Conservation (phyloP, 495 filamentous ascomycete species). For the Penicillium taxi region DNA sequence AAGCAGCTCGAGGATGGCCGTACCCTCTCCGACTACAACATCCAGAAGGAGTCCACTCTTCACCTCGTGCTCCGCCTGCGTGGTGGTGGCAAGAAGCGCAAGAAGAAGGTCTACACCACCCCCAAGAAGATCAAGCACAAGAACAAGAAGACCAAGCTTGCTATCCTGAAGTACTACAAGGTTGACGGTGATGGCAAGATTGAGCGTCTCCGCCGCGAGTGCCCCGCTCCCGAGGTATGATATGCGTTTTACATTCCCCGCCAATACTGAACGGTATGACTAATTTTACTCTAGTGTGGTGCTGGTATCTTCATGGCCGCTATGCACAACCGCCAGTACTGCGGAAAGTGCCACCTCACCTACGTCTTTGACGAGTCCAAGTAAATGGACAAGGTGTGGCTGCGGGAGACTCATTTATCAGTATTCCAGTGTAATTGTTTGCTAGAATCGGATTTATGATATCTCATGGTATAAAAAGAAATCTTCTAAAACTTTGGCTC, state of each 20-base stretch:
- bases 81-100: slow-evolving; percentile 96
- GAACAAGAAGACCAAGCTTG: slow-evolving; percentile 99
- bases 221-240: slow-evolving; percentile 82
- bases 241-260: slow-evolving; percentile 1
- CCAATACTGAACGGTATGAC: slow-evolving; percentile 6
- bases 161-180: slow-evolving; percentile 99
- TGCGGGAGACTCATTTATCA: slow-evolving; percentile 12
- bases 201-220: slow-evolving; percentile 96
- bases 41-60: slow-evolving; percentile 99
- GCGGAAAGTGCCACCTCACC: slow-evolving; percentile 97
- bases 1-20: slow-evolving; percentile 99
- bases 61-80: slow-evolving; percentile 97
- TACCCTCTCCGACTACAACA: slow-evolving; percentile 99
- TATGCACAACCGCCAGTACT: slow-evolving; percentile 99
- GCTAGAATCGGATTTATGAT: slow-evolving; percentile 14
- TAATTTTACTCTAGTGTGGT: slow-evolving; percentile 62
- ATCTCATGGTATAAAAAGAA: slow-evolving; percentile 20
- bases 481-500: slow-evolving; percentile 10
- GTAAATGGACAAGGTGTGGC: slow-evolving; percentile 32
- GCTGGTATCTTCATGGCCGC: slow-evolving; percentile 99
- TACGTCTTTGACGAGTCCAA: slow-evolving; percentile 95
- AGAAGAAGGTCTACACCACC: slow-evolving; percentile 99
- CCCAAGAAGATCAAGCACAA: slow-evolving; percentile 99
- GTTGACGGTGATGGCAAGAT: slow-evolving; percentile 99
- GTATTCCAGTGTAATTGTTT: slow-evolving; percentile 19